These are phyloP conservation scores for Salicornia ramosissima DNA, from an alignment of 148 eudicot species.

Conservation along the genomic window DNA sequence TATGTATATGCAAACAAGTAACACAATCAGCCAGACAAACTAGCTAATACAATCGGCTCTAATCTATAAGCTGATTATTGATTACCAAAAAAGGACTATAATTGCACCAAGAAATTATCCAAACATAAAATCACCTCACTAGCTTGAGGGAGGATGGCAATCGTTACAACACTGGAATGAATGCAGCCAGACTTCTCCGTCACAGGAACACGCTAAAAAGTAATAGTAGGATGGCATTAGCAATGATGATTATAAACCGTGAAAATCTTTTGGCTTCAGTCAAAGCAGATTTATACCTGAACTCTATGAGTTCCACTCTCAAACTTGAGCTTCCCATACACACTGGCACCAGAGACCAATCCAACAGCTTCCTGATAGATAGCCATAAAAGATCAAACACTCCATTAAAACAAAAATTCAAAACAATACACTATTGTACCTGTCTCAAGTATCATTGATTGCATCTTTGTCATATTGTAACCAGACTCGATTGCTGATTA, in stretches of 20 bases:
- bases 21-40: too few species aligned
- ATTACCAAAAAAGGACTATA: too few species aligned
- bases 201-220: slow-evolving; percentile 86
- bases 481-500: slow-evolving; percentile 1
- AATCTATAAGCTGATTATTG: too few species aligned
- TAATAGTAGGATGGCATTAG: slow-evolving; percentile 11
- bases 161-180: slow-evolving; percentile 92
- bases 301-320: slow-evolving; percentile 98
- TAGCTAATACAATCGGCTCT: too few species aligned
- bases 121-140: slow-evolving; percentile 56
- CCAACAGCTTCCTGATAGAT: slow-evolving; percentile 89
- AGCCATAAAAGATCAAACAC: slow-evolving; percentile 2
- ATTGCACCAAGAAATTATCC: neutral
- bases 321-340: slow-evolving; percentile 84
- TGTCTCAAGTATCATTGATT: slow-evolving; percentile 33
- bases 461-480: neutral
- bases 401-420: neutral
- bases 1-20: too few species aligned
- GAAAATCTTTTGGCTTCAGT: neutral
- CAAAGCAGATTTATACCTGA: slow-evolving; percentile 49
- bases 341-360: slow-evolving; percentile 70
- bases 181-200: slow-evolving; percentile 93
- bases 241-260: slow-evolving; percentile 3
- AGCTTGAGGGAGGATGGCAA: slow-evolving; percentile 95
- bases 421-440: slow-evolving; percentile 60